phyloP scores from a whole-genome alignment of 2,329 filamentous ascomycete species.

The Lasiodiplodia sp. region DNA sequence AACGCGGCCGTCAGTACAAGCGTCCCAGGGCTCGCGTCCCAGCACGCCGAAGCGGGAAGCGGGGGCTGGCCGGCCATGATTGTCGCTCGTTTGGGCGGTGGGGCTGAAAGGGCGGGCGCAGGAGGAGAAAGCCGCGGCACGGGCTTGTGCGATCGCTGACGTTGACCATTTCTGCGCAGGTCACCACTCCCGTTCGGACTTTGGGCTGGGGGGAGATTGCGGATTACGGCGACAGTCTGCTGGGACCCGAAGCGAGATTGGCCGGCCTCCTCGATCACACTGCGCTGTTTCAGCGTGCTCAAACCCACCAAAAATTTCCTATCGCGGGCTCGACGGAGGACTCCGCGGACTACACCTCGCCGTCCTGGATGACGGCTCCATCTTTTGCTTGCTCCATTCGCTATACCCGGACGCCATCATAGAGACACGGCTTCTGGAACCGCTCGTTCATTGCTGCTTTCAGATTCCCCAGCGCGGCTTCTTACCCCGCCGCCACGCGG shows the following conservation, averaged over 20 bases:
- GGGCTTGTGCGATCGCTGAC: constrained; percentile 21
- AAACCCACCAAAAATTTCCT: constrained; percentile 23
- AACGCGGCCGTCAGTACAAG: constrained; percentile 21
- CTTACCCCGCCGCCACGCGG: constrained; percentile 19
- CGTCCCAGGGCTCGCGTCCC: constrained; percentile 23
- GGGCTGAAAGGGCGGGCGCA: constrained; percentile 9
- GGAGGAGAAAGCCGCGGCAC: constrained; percentile 7
- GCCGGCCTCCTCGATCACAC: constrained; percentile 27
- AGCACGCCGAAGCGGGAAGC: constrained; percentile 28
- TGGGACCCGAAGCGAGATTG: constrained; percentile 29
- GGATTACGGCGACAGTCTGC: constrained; percentile 19
- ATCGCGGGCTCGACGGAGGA: constrained; percentile 8
- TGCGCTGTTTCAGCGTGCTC: constrained; percentile 24
- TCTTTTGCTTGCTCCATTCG: constrained; percentile 8
- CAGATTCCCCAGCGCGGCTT: constrained; percentile 11
- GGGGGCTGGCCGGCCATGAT: constrained; percentile 16
- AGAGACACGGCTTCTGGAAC: constrained; percentile 14
- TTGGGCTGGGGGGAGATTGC: constrained; percentile 28
- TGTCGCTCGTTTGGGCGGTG: constrained; percentile 8
- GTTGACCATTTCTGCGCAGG: constrained; percentile 22
- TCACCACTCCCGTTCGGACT: constrained; percentile 24
- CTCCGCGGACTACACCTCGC: constrained; percentile 8
- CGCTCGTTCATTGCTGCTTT: constrained; percentile 15
- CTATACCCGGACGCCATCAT: constrained; percentile 25
- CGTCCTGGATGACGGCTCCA: neutral